Evolutionary conservation across 495 filamentous ascomycete genomes (phyloP).

Genomic region (Staphylotrichum longicolle): DNA sequence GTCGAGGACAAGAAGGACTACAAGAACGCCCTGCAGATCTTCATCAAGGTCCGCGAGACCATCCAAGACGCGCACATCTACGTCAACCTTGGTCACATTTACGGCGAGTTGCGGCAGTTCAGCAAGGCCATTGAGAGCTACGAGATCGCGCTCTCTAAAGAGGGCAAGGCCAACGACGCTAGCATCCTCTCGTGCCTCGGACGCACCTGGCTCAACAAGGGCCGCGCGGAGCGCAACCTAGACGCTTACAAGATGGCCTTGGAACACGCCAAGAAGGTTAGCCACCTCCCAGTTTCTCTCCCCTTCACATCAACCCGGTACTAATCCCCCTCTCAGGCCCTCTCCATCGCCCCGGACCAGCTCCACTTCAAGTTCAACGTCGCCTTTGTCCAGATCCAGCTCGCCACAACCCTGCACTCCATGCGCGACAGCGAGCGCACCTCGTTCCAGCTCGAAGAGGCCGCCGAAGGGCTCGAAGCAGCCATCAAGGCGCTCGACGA

Average conservation of each 20-base stretch:
- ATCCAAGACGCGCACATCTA: constrained; percentile 81
- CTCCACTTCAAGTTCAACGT: constrained; percentile 95
- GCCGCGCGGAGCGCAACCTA: constrained; percentile 73
- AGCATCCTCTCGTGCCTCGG: constrained; percentile 87
- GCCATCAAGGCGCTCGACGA: constrained; percentile 79
- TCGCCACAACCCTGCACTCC: constrained; percentile 75
- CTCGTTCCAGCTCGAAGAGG: constrained; percentile 72
- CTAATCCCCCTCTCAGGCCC: constrained; percentile 54
- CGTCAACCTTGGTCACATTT: constrained; percentile 90
- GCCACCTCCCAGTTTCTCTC: not conserved
- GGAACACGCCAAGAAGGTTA: constrained; percentile 78
- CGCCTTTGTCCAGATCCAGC: constrained; percentile 92
- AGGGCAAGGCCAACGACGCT: constrained; percentile 70
- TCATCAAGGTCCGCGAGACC: constrained; percentile 84
- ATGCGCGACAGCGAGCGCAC: constrained; percentile 73
- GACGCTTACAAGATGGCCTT: constrained; percentile 80
- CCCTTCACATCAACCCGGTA: not conserved
- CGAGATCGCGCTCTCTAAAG: constrained; percentile 82
- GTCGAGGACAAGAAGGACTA: constrained; percentile 90
- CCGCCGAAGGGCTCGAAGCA: constrained; percentile 78
- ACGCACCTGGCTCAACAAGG: constrained; percentile 87
- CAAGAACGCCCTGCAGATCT: constrained; percentile 74
- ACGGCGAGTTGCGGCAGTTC: constrained; percentile 84
- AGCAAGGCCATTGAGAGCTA: constrained; percentile 89
- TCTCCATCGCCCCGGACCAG: constrained; percentile 74